Evolutionary conservation across 1,139 yeast genomes (phyloP).

Genomic region (Pichia sp.): DNA sequence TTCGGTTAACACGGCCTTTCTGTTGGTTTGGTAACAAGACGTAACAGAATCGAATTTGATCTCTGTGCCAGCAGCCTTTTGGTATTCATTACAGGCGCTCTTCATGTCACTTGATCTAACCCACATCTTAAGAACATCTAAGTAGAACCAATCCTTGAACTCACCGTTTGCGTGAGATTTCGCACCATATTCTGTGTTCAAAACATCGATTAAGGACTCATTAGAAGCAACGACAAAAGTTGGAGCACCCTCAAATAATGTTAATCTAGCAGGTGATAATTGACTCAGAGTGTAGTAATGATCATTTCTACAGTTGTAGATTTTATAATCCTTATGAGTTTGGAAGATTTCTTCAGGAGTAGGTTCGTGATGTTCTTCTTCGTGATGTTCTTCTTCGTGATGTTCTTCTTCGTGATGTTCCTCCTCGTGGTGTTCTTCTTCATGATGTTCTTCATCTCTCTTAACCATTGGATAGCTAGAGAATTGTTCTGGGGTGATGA

Average conservation of each 20-base stretch:
- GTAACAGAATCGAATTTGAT: slow-evolving; percentile 9
- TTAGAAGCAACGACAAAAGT: slow-evolving; percentile 43
- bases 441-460: slow-evolving; percentile 34
- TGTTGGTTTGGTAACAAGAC: slow-evolving; percentile 16
- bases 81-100: neutral
- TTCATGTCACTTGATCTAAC: slow-evolving; percentile 12
- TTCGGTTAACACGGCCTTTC: slow-evolving; percentile 3
- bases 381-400: too few species aligned
- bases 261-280: slow-evolving; percentile 43
- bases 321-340: slow-evolving; percentile 22
- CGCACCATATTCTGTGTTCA: slow-evolving; percentile 29
- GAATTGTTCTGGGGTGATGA: slow-evolving; percentile 7
- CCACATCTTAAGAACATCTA: slow-evolving; percentile 27
- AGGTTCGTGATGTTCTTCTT: slow-evolving; percentile 15
- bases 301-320: slow-evolving; percentile 46
- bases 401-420: neutral
- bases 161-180: slow-evolving; percentile 32
- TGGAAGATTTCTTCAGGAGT: slow-evolving; percentile 14
- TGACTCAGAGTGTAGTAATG: slow-evolving; percentile 40
- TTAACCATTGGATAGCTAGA: slow-evolving; percentile 9
- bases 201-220: slow-evolving; percentile 31
- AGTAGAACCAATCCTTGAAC: slow-evolving; percentile 28
- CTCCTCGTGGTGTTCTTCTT: slow-evolving; percentile 13
- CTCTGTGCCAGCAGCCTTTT: neutral
- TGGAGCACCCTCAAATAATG: slow-evolving; percentile 49